Evolutionary conservation across 108 stramenopile genomes (phyloP).

Genomic region (Cyclostephanos tholiformis): DNA sequence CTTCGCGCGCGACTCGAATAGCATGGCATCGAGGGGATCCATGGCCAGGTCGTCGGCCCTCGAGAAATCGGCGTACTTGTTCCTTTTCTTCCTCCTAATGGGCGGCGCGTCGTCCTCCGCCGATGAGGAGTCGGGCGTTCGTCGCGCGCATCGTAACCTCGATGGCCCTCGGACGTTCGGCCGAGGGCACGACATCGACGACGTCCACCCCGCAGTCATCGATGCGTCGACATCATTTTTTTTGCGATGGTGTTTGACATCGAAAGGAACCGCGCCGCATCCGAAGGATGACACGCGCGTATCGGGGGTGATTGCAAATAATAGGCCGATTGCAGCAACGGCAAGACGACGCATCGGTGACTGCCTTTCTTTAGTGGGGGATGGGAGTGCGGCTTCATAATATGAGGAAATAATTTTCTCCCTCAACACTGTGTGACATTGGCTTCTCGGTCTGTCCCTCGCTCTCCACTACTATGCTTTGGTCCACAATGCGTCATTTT

Average conservation of each 20-base stretch:
- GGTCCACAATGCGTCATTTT: too few relatives aligned
- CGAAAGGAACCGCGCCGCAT: too few relatives aligned
- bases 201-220: not conserved
- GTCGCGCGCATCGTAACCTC: not conserved
- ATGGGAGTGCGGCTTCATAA: too few relatives aligned
- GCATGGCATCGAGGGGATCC: slow-evolving; percentile 68
- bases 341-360: slow-evolving; percentile 7
- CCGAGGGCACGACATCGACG: not conserved
- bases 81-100: slow-evolving; percentile 57
- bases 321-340: not conserved
- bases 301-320: not conserved
- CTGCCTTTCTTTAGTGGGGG: too few relatives aligned
- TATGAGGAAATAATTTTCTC: too few relatives aligned
- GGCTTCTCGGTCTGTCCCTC: too few relatives aligned
- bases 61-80: slow-evolving; percentile 80
- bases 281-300: slow-evolving; percentile 4
- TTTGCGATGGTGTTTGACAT: not conserved
- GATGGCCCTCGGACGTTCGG: slow-evolving; percentile 1
- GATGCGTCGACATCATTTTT: too few relatives aligned
- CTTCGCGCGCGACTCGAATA: slow-evolving; percentile 62
- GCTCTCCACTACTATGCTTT: too few relatives aligned
- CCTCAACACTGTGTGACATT: too few relatives aligned
- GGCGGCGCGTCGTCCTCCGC: too few relatives aligned
- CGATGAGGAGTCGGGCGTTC: not conserved
- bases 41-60: slow-evolving; percentile 52